phyloP scores from a whole-genome alignment of 495 filamentous ascomycete genomes.

The Wilcoxina mikolae region DNA sequence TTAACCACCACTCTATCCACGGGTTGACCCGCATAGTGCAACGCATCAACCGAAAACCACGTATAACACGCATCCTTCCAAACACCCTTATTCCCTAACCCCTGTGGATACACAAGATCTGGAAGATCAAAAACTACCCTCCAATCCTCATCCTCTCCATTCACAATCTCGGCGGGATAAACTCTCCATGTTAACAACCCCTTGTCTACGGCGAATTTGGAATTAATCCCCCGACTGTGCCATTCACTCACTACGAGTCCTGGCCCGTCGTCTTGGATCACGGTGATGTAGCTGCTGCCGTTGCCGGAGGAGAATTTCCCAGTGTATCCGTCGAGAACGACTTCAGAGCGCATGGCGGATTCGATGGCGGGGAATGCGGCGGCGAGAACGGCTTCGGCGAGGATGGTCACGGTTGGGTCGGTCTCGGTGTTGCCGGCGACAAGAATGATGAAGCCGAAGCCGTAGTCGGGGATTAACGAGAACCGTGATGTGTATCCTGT shows the following conservation, averaged over 20 bases:
- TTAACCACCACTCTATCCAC: neutral
- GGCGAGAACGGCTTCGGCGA: slow-evolving; percentile 1
- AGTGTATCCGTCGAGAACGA: neutral
- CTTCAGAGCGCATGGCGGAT: neutral
- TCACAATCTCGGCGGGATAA: neutral
- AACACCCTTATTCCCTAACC: neutral
- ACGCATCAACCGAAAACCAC: neutral
- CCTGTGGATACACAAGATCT: too few species aligned
- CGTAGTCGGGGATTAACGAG: slow-evolving; percentile 10
- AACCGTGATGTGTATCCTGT: slow-evolving; percentile 13
- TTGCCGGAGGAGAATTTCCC: neutral
- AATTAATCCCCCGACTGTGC: neutral
- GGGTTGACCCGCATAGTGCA: neutral
- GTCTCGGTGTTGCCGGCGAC: neutral
- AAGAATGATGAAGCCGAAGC: slow-evolving; percentile 12
- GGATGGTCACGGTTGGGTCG: neutral
- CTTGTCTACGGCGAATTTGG: neutral
- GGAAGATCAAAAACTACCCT: neutral
- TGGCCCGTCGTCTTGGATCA: neutral
- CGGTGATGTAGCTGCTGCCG: neutral
- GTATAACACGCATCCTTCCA: neutral
- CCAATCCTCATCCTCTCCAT: neutral
- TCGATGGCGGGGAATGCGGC: neutral
- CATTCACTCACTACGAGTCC: neutral
- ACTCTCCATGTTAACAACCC: neutral